Conservation (phyloP, 140 eudicot genomes). For the Senecio squalidus region DNA sequence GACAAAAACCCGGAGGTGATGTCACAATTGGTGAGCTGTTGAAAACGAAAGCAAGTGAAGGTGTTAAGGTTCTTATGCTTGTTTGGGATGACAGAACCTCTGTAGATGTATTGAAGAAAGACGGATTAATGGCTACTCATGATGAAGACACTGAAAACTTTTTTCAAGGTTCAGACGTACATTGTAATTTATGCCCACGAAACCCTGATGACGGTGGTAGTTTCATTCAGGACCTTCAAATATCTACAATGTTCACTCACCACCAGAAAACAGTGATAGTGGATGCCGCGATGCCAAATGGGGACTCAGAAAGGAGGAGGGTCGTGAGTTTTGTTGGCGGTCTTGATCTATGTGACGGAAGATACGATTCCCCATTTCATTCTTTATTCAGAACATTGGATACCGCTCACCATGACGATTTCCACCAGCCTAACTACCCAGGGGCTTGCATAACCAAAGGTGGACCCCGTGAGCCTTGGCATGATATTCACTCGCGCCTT, state of each 20-base stretch:
- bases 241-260: slow-evolving; percentile 76
- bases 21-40: slow-evolving; percentile 59
- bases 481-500: slow-evolving; percentile 68
- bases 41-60: slow-evolving; percentile 57
- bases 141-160: slow-evolving; percentile 58
- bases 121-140: slow-evolving; percentile 76
- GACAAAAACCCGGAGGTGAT: slow-evolving; percentile 64
- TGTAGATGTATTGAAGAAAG: slow-evolving; percentile 43
- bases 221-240: slow-evolving; percentile 51
- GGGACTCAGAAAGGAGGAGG: slow-evolving; percentile 42
- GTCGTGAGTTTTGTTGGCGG: slow-evolving; percentile 82
- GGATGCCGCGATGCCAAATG: slow-evolving; percentile 57
- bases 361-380: slow-evolving; percentile 76
- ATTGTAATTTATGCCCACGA: slow-evolving; percentile 68
- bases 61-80: slow-evolving; percentile 63
- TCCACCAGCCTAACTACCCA: slow-evolving; percentile 76
- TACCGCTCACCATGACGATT: slow-evolving; percentile 79
- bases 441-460: slow-evolving; percentile 72
- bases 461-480: slow-evolving; percentile 95
- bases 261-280: slow-evolving; percentile 69
- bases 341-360: slow-evolving; percentile 78
- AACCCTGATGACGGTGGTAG: slow-evolving; percentile 72
- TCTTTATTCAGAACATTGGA: slow-evolving; percentile 76
- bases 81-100: slow-evolving; percentile 81
- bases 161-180: slow-evolving; percentile 41